Evolutionary conservation across 805 yeast species (phyloP).

Genomic region (Starmerella geochares): DNA sequence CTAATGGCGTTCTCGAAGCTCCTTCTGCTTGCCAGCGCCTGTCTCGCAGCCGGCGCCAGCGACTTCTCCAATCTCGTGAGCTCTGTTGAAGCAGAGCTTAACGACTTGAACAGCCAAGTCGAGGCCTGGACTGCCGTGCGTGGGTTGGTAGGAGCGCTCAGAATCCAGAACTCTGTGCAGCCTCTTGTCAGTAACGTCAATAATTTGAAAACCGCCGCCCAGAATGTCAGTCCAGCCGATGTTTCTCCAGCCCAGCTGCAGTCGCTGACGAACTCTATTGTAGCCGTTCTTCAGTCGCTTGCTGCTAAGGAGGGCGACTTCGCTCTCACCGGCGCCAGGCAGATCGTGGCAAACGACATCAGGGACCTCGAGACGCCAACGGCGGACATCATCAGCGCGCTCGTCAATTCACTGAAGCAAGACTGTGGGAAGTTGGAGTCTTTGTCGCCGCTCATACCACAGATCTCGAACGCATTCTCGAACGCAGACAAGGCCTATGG

Average conservation of each 20-base stretch:
- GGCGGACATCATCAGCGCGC: slow-evolving; percentile 15
- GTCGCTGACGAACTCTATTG: not conserved
- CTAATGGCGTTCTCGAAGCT: not conserved
- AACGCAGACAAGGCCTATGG: slow-evolving; percentile 2
- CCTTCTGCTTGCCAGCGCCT: not conserved
- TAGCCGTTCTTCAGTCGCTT: not conserved
- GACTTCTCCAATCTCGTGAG: not conserved
- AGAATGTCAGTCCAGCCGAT: not conserved
- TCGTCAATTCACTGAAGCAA: slow-evolving; percentile 11
- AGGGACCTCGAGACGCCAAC: slow-evolving; percentile 21
- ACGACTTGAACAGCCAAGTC: not conserved
- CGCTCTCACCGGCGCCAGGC: not conserved
- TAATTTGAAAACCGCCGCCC: slow-evolving; percentile 1
- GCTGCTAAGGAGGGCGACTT: slow-evolving; percentile 4
- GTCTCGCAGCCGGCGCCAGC: not conserved
- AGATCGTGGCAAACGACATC: slow-evolving; percentile 12
- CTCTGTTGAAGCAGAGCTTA: not conserved
- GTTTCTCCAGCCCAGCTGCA: not conserved
- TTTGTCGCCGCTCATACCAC: not conserved
- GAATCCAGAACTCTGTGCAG: slow-evolving; percentile 1
- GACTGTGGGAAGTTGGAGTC: slow-evolving; percentile 6
- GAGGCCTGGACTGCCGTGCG: not conserved
- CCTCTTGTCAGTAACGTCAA: not conserved
- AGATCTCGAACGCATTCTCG: slow-evolving; percentile 3
- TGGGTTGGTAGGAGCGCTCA: slow-evolving; percentile 8